Evolutionary conservation across 306 rosid species (phyloP), one percentile per base, ranked within the genome.

Genomic region (Castanea crenata): DNA sequence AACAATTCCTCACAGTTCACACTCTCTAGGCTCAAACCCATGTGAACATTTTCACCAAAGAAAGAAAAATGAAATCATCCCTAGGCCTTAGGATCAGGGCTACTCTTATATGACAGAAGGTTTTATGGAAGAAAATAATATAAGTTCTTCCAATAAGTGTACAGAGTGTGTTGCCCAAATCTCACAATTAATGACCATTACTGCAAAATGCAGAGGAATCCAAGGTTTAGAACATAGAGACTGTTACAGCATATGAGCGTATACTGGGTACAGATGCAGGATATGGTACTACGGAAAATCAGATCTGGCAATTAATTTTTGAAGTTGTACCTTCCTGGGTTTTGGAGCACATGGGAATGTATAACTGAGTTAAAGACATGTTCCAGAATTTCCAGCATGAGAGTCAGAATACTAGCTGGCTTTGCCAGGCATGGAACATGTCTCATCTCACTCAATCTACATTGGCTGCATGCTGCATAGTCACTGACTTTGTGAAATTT

Each of bases 201-300:
- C 31, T 49, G 16, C 54, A 49, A 13, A 13, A 11, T 76, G 29
- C 79, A 76, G 57, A 19, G 72, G 77, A 79, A 71, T 79, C 77
- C 73, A 70, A 71, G 65, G 72, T 46, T 71, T 44, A 10, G 54
- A 51, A 6, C 20, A 21, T 14, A 14, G 41, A 57, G 41, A 57
- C 34, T 1, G 5, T 57, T 23, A 61, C 71, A 41, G 11, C 34
- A 34, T 55, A 38, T 31, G 16, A 41, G 11, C 34, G 15, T 68
- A 16, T 49, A 23, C 56, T 27, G 25, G 54, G 49, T 14, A 59
- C 56, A 41, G 38, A n/a, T 3, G 52, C 68, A 14, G 19, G 21
- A 67, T 49, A 14, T 12, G 64, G 73, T 80, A 80, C 75, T 20
- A 80, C 83, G 75, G 83, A 74, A 74, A 74, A 74, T 63, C 78